Conservation (phyloP, 352 stramenopile genomes). For the Phytophthora vignae region DNA sequence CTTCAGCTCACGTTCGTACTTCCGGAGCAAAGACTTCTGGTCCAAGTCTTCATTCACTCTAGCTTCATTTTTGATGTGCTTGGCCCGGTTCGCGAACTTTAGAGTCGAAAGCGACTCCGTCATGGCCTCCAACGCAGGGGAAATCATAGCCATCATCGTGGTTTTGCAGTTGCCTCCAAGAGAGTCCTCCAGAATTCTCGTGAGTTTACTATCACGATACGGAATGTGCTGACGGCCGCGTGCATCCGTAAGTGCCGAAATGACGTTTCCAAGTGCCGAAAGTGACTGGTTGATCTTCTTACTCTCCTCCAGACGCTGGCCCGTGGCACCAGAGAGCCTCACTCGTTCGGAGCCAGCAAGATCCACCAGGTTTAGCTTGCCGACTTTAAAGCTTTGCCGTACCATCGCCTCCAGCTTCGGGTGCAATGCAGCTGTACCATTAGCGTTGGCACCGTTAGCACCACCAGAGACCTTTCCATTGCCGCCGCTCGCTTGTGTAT, state of each 20-base stretch:
- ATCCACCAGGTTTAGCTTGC: conserved; percentile 95
- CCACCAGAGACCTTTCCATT: conserved; percentile 14
- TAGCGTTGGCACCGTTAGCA: conserved; percentile 35
- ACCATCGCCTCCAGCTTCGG: conserved; percentile 91
- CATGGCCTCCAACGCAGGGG: conserved; percentile 88
- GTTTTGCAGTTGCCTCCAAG: conserved; percentile 95
- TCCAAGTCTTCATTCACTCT: conserved; percentile 94
- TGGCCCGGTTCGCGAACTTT: conserved; percentile 95
- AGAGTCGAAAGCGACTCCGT: conserved; percentile 94
- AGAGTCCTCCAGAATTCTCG: conserved; percentile 90
- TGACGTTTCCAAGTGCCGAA: conserved; percentile 92
- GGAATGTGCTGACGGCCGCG: conserved; percentile 92
- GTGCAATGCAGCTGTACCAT: conserved; percentile 51
- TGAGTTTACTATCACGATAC: conserved; percentile 95
- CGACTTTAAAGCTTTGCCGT: conserved; percentile 94
- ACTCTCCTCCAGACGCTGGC: conserved; percentile 90
- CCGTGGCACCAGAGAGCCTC: conserved; percentile 86
- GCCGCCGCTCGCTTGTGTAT: conserved; percentile 19
- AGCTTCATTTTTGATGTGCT: conserved; percentile 93
- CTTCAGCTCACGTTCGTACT: conserved; percentile 96
- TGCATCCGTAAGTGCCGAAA: conserved; percentile 90
- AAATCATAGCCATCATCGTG: conserved; percentile 97
- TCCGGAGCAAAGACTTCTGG: conserved; percentile 93
- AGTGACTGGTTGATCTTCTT: conserved; percentile 95
- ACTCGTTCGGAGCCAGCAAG: conserved; percentile 93